These are phyloP conservation scores for Coemansia sp. DNA, from an alignment of 192 early-diverging fungal species.

Conservation along the genomic window DNA sequence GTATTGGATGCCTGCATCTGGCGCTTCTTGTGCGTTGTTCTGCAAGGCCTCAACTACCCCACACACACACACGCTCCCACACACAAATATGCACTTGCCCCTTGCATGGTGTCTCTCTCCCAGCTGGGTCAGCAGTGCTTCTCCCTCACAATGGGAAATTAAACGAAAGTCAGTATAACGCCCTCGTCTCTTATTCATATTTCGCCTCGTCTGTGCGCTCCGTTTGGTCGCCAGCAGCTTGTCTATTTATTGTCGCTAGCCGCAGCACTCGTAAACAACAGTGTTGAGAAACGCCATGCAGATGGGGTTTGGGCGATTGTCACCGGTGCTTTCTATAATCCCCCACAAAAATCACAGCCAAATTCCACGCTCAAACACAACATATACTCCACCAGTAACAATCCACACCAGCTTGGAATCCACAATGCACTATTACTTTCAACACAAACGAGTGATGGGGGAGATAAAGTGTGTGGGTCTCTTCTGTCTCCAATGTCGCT, in stretches of 20 bases:
- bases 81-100: conserved; percentile 2
- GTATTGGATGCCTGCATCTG: neutral
- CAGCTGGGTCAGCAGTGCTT: conserved; percentile 1
- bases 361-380: neutral
- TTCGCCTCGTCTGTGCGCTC: conserved; percentile 4
- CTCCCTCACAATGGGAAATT: neutral
- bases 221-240: neutral
- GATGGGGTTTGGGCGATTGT: conserved; percentile 2
- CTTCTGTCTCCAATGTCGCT: neutral
- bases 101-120: neutral
- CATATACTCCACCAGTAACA: neutral
- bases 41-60: neutral
- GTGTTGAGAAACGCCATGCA: neutral
- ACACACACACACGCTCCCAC: conserved; percentile 1
- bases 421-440: neutral
- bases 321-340: neutral
- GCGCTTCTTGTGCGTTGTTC: neutral
- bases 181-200: neutral
- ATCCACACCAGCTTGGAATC: neutral
- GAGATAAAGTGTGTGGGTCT: neutral
- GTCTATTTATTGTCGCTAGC: neutral
- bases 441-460: neutral
- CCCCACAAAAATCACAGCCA: neutral
- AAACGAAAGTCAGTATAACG: neutral
- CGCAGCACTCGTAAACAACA: neutral